Conservation (phyloP, 2,329 filamentous ascomycete species). For the Scedosporium dehoogii region DNA sequence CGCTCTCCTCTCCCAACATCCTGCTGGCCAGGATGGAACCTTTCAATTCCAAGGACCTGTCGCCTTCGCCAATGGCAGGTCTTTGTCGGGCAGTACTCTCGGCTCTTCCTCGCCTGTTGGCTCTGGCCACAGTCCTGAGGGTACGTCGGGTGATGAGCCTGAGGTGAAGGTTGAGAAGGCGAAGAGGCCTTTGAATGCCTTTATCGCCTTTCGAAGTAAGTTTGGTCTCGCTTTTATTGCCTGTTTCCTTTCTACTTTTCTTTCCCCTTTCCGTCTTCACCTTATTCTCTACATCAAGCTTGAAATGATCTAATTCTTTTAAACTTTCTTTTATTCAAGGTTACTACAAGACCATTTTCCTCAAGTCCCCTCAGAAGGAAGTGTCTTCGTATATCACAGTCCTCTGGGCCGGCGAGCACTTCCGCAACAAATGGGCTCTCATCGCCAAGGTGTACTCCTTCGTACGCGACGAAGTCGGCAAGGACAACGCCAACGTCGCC, state of each 20-base stretch:
- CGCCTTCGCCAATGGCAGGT: background rate
- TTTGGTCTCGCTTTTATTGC: no score
- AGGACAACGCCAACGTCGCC: constrained; percentile 33
- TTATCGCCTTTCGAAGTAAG: constrained; percentile 23
- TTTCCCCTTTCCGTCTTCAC: no score
- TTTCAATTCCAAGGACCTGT: background rate
- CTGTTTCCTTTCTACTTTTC: no score
- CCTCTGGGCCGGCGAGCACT: constrained; percentile 39
- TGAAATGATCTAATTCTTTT: background rate
- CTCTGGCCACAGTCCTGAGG: background rate
- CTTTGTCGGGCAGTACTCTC: background rate
- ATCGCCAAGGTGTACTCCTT: constrained; percentile 45
- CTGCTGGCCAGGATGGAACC: background rate
- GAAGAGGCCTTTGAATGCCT: constrained; percentile 15
- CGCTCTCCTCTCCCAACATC: background rate
- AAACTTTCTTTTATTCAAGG: constrained; percentile 18
- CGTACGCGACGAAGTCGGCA: constrained; percentile 38
- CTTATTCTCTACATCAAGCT: constrained; percentile 13
- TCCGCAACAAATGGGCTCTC: constrained; percentile 40
- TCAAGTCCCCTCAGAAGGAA: constrained; percentile 37
- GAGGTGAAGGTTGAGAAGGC: background rate
- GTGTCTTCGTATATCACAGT: constrained; percentile 37
- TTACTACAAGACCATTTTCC: constrained; percentile 36
- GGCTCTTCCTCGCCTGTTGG: background rate
- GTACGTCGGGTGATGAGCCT: background rate